These are phyloP conservation scores for Coriolopsis trogii DNA, from an alignment of 1,284 basidiomycete genomes.

Conservation along the genomic window DNA sequence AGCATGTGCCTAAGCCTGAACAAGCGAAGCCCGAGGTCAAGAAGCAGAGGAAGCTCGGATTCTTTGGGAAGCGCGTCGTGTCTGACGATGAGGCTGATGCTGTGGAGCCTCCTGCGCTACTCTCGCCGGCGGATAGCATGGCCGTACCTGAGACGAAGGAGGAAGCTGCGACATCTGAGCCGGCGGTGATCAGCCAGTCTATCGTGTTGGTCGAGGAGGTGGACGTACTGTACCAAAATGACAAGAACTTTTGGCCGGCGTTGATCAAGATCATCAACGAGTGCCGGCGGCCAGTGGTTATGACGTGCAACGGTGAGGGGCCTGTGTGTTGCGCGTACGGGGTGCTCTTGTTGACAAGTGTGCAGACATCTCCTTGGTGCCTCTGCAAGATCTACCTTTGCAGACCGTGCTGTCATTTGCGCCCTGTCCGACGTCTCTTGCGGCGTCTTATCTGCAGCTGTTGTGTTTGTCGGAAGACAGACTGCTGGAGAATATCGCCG, in stretches of 20 bases:
- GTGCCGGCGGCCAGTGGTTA: constrained; percentile 83
- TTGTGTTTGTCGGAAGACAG: constrained; percentile 64
- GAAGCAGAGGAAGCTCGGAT: constrained; percentile 13
- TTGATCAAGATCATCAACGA: constrained; percentile 80
- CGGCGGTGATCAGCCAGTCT: constrained; percentile 65
- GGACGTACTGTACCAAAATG: constrained; percentile 91
- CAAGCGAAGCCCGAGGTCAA: not conserved
- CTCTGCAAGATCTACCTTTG: constrained; percentile 72
- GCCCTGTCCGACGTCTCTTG: constrained; percentile 59
- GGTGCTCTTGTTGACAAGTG: constrained; percentile 17
- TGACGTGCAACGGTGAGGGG: constrained; percentile 89
- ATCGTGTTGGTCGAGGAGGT: constrained; percentile 96
- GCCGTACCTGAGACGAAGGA: not conserved
- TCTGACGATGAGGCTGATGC: constrained; percentile 18
- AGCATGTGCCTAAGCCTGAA: constrained; percentile 27
- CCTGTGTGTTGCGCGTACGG: constrained; percentile 4
- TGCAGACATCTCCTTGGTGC: constrained; percentile 74
- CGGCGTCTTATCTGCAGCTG: constrained; percentile 75
- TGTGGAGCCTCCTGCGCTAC: not conserved
- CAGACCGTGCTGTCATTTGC: constrained; percentile 74
- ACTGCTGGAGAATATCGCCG: not conserved
- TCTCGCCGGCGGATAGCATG: too few species aligned
- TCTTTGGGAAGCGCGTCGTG: constrained; percentile 19
- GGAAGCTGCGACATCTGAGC: not conserved
- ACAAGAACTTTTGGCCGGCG: constrained; percentile 90